These are phyloP conservation scores for Sphaceloma murrayae DNA, from an alignment of 2,329 filamentous ascomycete species.

Conservation along the genomic window DNA sequence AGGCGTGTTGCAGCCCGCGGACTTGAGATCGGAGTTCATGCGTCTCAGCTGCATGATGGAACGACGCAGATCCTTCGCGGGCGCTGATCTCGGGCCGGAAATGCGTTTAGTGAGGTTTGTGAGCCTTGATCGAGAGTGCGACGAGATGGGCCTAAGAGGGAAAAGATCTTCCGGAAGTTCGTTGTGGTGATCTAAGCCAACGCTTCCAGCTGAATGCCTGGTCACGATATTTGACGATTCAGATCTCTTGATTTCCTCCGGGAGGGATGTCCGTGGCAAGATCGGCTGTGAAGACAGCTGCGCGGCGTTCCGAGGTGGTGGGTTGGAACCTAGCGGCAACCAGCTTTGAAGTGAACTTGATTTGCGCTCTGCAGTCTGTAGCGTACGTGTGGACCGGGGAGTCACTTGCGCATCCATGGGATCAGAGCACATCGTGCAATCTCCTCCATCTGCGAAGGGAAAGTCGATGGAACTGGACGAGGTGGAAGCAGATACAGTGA, in stretches of 20 bases:
- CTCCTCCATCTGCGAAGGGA: slow-evolving; percentile 13
- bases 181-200: too few species aligned
- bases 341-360: not conserved
- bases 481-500: slow-evolving; percentile 11
- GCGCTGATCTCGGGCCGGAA: slow-evolving; percentile 28
- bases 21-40: slow-evolving; percentile 35
- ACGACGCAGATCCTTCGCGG: slow-evolving; percentile 31
- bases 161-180: not conserved
- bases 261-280: too few species aligned
- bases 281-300: too few species aligned
- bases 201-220: too few species aligned
- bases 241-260: too few species aligned
- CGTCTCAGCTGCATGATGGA: slow-evolving; percentile 34
- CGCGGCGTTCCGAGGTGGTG: too few species aligned
- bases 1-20: slow-evolving; percentile 20
- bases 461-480: slow-evolving; percentile 17
- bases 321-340: not conserved
- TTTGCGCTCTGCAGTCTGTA: not conserved
- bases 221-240: too few species aligned
- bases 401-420: not conserved
- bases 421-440: slow-evolving; percentile 6
- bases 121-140: not conserved
- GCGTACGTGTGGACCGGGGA: not conserved
- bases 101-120: slow-evolving; percentile 2
- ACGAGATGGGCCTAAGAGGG: not conserved